phyloP scores from a whole-genome alignment of 352 stramenopile species.

The Globisporangium uncinulatum region DNA sequence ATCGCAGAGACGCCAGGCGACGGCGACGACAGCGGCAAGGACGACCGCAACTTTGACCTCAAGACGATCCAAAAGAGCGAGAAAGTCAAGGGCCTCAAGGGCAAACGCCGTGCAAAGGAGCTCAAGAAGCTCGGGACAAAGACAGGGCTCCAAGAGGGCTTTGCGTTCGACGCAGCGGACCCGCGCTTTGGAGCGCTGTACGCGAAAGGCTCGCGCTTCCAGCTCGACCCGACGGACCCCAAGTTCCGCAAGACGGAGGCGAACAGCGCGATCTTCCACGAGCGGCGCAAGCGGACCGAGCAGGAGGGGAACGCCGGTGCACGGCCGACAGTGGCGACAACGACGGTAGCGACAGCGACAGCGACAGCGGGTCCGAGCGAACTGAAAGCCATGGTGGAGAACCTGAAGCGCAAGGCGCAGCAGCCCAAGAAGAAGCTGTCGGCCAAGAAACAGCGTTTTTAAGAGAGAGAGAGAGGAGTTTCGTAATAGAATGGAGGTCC shows the following conservation, averaged over 20 bases:
- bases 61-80: conserved; percentile 72
- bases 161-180: conserved; percentile 70
- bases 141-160: conserved; percentile 63
- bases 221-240: conserved; percentile 76
- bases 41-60: conserved; percentile 83
- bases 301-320: conserved; percentile 10
- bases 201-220: conserved; percentile 69
- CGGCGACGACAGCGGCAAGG: conserved; percentile 28
- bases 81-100: conserved; percentile 70
- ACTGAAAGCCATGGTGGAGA: conserved; percentile 71
- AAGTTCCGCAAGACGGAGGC: conserved; percentile 84
- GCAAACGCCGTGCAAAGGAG: conserved; percentile 75
- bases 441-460: conserved; percentile 40
- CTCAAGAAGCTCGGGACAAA: conserved; percentile 65
- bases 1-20: conserved; percentile 27
- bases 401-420: conserved; percentile 75
- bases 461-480: neutral
- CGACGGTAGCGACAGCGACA: conserved; percentile 1
- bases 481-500: neutral
- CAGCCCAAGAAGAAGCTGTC: conserved; percentile 41
- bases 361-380: conserved; percentile 12
- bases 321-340: neutral
- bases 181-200: conserved; percentile 74
- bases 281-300: conserved; percentile 66
- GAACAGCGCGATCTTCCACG: conserved; percentile 72